Base-by-base conservation (phyloP, 768 basidiomycete genomes). In the Pleurotus platypus region DNA sequence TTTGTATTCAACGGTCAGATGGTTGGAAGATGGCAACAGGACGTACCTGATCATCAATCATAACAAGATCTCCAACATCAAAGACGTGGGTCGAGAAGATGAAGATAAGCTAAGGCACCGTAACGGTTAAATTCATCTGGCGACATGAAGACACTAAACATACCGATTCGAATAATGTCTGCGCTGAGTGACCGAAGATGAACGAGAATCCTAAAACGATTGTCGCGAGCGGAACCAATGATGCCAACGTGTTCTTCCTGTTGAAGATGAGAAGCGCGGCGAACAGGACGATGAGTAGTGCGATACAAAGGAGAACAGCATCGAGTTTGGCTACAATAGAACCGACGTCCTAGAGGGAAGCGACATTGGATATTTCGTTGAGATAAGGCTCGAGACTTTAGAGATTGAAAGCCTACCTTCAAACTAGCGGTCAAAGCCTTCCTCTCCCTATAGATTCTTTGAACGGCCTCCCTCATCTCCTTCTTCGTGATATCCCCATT, bases 61-160 rank as follows among this genome's bases (percentile, higher is more conserved):
- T 82, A 5, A 92, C 86, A 27, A 91, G 70, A 63, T 92, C 90
- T 5, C 90, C 90, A 5, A 92, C 86, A 66, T 91, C 89, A 61
- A 88, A 92, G n/a, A 89, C 86, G 65, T 92, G 90, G 0, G 90
- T 91, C 1, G 86, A 87, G 68, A 91, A 90, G 58, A 91, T 90
- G 73, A 92, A 92, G 63, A 92, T 87, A 18, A 92, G 79, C 88
- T 89, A 49, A 3, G 26, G 2, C 13, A 18, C 37, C 30, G 60
- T 27, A 12, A 42, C 47, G 48, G 60, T 51, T 13, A 16, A 18
- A 40, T 38, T 49, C 5, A 15, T 22, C 39, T 3, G 46, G 16
- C 50, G 9, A 51, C 12, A 46, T 13, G 22, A 27, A 35, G 58
- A 35, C 16, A 30, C 48, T 16, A 2, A 9, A 68, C 81, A 56